Evolutionary conservation across 1,284 basidiomycete genomes (phyloP).

Genomic region (Rhodotorula sp.): DNA sequence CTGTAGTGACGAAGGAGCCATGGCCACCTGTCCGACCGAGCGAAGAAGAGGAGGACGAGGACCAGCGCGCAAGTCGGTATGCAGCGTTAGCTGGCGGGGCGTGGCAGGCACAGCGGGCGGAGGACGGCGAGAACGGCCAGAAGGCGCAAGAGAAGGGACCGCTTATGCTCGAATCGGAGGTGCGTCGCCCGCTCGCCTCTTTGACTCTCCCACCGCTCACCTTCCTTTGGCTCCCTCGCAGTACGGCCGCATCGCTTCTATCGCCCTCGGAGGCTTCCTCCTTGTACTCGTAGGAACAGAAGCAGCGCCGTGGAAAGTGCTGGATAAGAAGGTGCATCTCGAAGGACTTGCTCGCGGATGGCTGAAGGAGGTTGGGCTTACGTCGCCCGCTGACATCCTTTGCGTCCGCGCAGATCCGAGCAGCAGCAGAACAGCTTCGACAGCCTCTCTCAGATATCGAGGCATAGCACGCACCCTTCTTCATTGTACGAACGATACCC

Average conservation of each 20-base stretch:
- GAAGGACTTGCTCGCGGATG: too few relatives aligned
- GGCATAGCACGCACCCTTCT: neutral
- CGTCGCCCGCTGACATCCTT: neutral
- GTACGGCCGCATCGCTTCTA: constrained; percentile 29
- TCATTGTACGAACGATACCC: neutral
- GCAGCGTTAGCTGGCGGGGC: constrained; percentile 26
- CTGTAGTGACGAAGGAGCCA: neutral
- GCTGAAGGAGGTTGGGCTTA: too few relatives aligned
- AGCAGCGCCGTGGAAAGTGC: constrained; percentile 35
- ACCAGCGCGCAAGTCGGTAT: constrained; percentile 19
- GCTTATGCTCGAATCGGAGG: constrained; percentile 33
- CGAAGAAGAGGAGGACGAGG: neutral
- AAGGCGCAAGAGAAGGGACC: neutral
- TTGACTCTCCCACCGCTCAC: neutral
- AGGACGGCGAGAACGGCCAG: neutral
- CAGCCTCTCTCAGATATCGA: constrained; percentile 5
- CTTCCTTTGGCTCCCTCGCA: neutral
- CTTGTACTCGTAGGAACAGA: constrained; percentile 32
- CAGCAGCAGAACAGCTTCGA: neutral
- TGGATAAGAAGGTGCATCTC: constrained; percentile 35
- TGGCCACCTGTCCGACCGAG: constrained; percentile 3
- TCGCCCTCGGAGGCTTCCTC: constrained; percentile 20
- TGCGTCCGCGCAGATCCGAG: constrained; percentile 4
- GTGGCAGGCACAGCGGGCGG: constrained; percentile 16
- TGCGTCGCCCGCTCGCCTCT: neutral